Conservation (phyloP, 1,284 basidiomycete genomes). For the Somion occarium region DNA sequence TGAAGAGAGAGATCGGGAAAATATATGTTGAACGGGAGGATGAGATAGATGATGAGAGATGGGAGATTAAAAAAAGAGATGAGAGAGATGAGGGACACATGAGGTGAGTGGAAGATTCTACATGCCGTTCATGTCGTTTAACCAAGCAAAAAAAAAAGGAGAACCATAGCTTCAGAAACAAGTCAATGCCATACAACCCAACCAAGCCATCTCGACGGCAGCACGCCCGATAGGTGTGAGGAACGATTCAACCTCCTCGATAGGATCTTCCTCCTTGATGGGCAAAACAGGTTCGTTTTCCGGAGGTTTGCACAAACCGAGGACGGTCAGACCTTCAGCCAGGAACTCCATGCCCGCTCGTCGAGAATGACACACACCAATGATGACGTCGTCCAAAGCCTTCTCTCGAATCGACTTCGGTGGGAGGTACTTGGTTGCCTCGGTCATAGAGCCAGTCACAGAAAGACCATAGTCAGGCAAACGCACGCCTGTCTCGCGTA, state of each 20-base stretch:
- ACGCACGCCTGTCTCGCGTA: conserved; percentile 66
- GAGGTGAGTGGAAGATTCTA: no score
- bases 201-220: conserved; percentile 78
- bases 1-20: neutral
- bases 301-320: conserved; percentile 50
- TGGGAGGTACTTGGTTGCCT: conserved; percentile 45
- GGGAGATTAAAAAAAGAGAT: neutral
- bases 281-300: conserved; percentile 22
- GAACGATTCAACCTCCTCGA: conserved; percentile 33
- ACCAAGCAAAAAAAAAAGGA: neutral
- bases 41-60: conserved; percentile 3
- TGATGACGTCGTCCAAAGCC: conserved; percentile 35
- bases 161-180: conserved; percentile 38
- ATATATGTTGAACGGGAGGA: neutral
- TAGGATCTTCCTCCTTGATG: conserved; percentile 34
- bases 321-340: conserved; percentile 60
- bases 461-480: conserved; percentile 66
- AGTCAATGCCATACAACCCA: conserved; percentile 71
- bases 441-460: conserved; percentile 55
- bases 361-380: conserved; percentile 61
- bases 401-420: conserved; percentile 27
- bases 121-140: neutral
- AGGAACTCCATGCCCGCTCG: conserved; percentile 64
- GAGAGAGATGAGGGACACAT: neutral
- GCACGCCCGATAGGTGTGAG: conserved; percentile 72